Evolutionary conservation across 441 rosid species (phyloP).

Genomic region (Croton setiger): DNA sequence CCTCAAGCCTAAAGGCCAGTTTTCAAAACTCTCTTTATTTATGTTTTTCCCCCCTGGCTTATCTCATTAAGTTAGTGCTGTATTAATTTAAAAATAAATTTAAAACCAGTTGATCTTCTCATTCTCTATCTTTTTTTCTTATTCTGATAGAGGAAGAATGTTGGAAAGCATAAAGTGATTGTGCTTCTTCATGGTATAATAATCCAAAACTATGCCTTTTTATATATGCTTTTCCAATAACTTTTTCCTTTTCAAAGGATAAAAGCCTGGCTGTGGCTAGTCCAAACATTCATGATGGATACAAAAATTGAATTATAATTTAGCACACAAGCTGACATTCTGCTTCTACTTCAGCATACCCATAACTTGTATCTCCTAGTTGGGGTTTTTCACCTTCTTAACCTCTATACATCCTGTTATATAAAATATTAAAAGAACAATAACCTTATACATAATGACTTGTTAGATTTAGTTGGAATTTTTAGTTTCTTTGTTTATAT

Average conservation of each 20-base stretch:
- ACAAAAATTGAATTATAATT: not conserved
- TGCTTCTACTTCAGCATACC: not conserved
- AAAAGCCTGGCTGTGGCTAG: not conserved
- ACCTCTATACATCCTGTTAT: not conserved
- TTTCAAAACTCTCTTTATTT: not conserved
- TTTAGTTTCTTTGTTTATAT: not conserved
- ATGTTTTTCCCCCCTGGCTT: not conserved
- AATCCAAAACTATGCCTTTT: not conserved
- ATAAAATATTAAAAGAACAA: not conserved
- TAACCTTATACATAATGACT: not conserved
- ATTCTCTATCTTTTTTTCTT: not conserved
- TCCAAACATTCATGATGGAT: not conserved
- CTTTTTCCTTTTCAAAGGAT: not conserved
- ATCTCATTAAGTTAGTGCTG: not conserved
- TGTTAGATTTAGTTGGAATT: not conserved
- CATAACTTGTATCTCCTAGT: not conserved
- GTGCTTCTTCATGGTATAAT: too few species aligned
- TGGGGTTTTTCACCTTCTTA: not conserved
- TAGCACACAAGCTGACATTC: not conserved
- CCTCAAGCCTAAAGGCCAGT: slow-evolving; percentile 66
- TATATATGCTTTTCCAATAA: not conserved
- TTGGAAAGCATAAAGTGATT: not conserved
- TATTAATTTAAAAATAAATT: not conserved
- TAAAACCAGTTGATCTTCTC: not conserved
- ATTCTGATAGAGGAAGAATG: not conserved